Evolutionary conservation across 441 rosid genomes (phyloP), one percentile per base, ranked within the genome.

Genomic region (Flueggea neowawraea): DNA sequence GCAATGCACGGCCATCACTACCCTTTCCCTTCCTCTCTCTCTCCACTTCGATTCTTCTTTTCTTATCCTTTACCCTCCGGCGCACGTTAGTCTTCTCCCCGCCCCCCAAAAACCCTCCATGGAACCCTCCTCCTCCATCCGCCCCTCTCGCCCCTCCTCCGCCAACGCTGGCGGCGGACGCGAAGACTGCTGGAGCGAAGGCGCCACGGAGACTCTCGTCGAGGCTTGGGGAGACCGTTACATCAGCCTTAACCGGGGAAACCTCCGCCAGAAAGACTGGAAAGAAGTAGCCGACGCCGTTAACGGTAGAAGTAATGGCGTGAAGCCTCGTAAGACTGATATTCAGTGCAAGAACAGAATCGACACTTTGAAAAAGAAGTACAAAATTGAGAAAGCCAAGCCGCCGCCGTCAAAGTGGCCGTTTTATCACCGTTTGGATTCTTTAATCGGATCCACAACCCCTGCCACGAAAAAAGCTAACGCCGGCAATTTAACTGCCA

Each of bases 291-390:
- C 94, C 51, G 90, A 83, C 65, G 55, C 84, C 36, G 94, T 87
- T 63, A 89, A 83, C 62, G 52, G 63, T 7, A 67, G 67, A 33
- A 75, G 66, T 48, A 64, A 66, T 48, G 80, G 73, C 62, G 72
- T 68, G 51, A 75, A 73, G 65, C 71, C 80, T 0, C 64, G 60
- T 55, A 86, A 79, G 62, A 79, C 87, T 32, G 93, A 88, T 47
- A 71, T 82, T n/a, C 96, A 87, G 75, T 87, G 98, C 57, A 87
- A 91, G 77, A 84, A 91, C 68, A 78, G 96, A 60, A 82, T 91
- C 66, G 98, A 83, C 32, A 91, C 93, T 45, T 64, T 87, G 64
- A 91, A 91, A 83, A 91, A 89, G 82, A 89, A 87, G 76, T 87
- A 82, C 71, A 89, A 80, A 64, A 54, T 78, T n/a, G 98, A 87